Evolutionary conservation across 129 eudicot genomes (phyloP).

Genomic region (Escallonia herrerae): DNA sequence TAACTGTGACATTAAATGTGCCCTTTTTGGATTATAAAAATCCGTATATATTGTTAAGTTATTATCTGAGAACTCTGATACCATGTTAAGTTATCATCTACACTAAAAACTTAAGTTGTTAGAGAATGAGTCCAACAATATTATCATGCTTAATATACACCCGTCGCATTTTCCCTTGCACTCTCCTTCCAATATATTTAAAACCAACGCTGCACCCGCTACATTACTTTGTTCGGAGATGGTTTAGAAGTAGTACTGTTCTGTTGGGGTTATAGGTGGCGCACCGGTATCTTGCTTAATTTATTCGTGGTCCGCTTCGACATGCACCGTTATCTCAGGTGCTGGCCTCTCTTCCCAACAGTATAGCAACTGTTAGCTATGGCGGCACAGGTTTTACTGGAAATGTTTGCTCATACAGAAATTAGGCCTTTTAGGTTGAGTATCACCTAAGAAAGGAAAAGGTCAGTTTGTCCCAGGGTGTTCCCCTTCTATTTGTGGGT

Average conservation of each 20-base stretch:
- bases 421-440: background rate
- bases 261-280: slow-evolving; percentile 19
- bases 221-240: slow-evolving; percentile 20
- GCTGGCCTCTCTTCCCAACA: no score
- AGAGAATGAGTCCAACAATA: no score
- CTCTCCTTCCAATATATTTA: slow-evolving; percentile 17
- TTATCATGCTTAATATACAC: no score
- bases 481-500: background rate
- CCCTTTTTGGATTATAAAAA: background rate
- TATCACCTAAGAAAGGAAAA: slow-evolving; percentile 11
- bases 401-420: slow-evolving; percentile 2
- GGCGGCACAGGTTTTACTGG: slow-evolving; percentile 1
- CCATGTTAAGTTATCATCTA: no score
- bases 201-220: slow-evolving; percentile 11
- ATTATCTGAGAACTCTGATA: no score
- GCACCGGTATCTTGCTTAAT: slow-evolving; percentile 17
- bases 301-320: slow-evolving; percentile 16
- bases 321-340: slow-evolving; percentile 17
- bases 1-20: no score
- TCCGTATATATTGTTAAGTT: no score
- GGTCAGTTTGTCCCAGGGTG: slow-evolving; percentile 3
- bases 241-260: background rate
- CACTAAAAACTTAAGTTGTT: no score
- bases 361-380: no score
- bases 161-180: slow-evolving; percentile 5